Evolutionary conservation across 495 filamentous ascomycete species (phyloP).

Genomic region (Neurospora cerealis): DNA sequence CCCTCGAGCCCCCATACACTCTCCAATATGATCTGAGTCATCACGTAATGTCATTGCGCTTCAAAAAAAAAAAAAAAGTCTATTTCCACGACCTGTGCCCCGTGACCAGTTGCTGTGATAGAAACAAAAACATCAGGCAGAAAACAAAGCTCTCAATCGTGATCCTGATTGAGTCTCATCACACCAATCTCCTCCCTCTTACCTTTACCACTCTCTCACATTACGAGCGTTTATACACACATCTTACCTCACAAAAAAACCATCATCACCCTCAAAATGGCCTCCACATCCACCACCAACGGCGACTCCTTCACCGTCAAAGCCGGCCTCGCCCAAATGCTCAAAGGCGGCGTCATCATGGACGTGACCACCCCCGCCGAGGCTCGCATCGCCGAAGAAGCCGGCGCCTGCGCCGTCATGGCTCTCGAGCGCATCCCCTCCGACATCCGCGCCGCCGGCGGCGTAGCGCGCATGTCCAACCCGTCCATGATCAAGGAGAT

Average conservation of each 20-base stretch:
- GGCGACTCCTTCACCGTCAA: constrained; percentile 61
- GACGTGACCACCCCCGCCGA: constrained; percentile 93
- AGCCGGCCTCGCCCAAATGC: constrained; percentile 88
- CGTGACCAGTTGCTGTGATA: background rate
- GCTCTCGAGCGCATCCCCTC: constrained; percentile 95
- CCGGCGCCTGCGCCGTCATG: constrained; percentile 95
- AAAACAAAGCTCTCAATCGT: background rate
- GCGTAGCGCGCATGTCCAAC: constrained; percentile 96
- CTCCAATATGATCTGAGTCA: background rate
- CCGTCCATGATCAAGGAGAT: constrained; percentile 93
- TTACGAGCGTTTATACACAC: too few relatives aligned
- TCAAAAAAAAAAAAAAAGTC: background rate
- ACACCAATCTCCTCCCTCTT: background rate
- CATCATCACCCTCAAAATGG: constrained; percentile 6
- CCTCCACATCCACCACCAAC: constrained; percentile 2
- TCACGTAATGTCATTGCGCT: background rate
- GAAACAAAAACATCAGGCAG: background rate
- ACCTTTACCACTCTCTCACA: background rate
- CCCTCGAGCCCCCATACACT: background rate
- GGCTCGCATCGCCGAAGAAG: constrained; percentile 94
- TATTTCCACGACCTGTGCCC: background rate
- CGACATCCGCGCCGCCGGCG: constrained; percentile 86
- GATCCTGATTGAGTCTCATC: background rate
- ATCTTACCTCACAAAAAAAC: background rate
- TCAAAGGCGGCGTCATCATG: constrained; percentile 99